Evolutionary conservation across 768 basidiomycete species (phyloP).

Genomic region (Lyophyllum decastes): DNA sequence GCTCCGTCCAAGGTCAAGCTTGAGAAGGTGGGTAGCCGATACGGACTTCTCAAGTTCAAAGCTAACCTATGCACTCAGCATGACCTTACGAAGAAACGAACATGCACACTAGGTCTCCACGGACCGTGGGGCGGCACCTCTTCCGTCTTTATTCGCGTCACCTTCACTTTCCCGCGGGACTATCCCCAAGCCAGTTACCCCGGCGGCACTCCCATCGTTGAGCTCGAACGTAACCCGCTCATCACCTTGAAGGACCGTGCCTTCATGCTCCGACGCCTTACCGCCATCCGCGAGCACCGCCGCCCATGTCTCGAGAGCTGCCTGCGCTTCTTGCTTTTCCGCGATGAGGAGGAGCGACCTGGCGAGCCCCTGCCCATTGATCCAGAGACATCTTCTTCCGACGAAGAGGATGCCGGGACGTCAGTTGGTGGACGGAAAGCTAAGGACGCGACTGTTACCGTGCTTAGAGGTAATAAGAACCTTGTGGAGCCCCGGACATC

Average conservation of each 20-base stretch:
- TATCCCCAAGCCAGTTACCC: conserved; percentile 72
- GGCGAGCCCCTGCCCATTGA: conserved; percentile 41
- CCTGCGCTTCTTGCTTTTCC: conserved; percentile 77
- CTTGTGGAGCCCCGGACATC: conserved; percentile 83
- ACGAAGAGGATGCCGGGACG: conserved; percentile 50
- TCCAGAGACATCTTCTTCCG: conserved; percentile 56
- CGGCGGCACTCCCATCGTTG: conserved; percentile 69
- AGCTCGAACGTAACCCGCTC: conserved; percentile 80
- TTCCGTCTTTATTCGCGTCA: conserved; percentile 83
- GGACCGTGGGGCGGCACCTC: conserved; percentile 91
- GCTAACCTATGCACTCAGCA: conserved; percentile 39
- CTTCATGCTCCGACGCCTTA: conserved; percentile 76
- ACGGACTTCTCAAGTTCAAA: not conserved
- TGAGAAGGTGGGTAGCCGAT: conserved; percentile 63
- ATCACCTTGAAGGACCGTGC: conserved; percentile 78
- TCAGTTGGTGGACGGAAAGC: conserved; percentile 31
- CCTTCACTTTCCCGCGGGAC: conserved; percentile 84
- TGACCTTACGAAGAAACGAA: conserved; percentile 71
- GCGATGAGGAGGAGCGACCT: conserved; percentile 62
- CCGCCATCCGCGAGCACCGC: conserved; percentile 67
- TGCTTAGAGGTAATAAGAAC: conserved; percentile 71
- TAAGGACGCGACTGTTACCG: conserved; percentile 52
- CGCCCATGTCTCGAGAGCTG: conserved; percentile 86
- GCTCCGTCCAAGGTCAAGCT: conserved; percentile 73
- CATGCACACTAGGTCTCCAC: conserved; percentile 82